A percentile compares a stretch with the other conserved stretches of the same genome.
Conservation (phyloP, 139 green algal genomes). For the Zygnema cylindricum region DNA sequence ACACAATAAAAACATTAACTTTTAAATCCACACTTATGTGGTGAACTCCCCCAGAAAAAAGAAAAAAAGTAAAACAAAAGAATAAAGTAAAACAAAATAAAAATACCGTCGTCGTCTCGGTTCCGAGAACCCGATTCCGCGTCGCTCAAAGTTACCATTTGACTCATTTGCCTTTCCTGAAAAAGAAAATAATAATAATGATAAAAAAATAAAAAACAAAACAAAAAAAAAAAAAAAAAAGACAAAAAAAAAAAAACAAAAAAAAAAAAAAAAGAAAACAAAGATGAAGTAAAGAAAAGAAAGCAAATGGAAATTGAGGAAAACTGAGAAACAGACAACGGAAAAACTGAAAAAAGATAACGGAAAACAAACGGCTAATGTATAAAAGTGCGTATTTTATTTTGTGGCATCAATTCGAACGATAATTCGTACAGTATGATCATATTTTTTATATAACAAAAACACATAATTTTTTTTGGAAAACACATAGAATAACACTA, state of each 20-base stretch:
- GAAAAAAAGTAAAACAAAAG: slow-evolving; percentile 92
- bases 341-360: not conserved
- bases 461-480: too few species aligned
- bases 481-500: too few species aligned
- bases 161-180: slow-evolving; percentile 98
- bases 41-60: slow-evolving; percentile 79
- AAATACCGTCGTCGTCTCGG: too few species aligned
- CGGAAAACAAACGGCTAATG: not conserved
- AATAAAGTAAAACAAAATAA: slow-evolving; percentile 99
- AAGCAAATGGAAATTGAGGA: not conserved
- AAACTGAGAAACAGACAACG: not conserved
- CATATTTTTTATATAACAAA: too few species aligned
- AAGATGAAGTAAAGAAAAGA: not conserved
- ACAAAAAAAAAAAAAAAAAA: slow-evolving; percentile 30
- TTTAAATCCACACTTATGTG: too few species aligned
- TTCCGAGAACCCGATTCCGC: too few species aligned
- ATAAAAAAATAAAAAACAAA: slow-evolving; percentile 90
- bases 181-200: slow-evolving; percentile 99
- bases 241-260: not conserved
- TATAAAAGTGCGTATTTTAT: not conserved
- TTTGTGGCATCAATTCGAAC: not conserved
- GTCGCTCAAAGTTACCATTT: too few species aligned
- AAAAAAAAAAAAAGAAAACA: not conserved
- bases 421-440: not conserved
- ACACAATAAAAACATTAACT: too few species aligned